These are phyloP conservation scores for Stachybotrys echinatus DNA, from an alignment of 2,329 filamentous ascomycete species.

Conservation along the genomic window DNA sequence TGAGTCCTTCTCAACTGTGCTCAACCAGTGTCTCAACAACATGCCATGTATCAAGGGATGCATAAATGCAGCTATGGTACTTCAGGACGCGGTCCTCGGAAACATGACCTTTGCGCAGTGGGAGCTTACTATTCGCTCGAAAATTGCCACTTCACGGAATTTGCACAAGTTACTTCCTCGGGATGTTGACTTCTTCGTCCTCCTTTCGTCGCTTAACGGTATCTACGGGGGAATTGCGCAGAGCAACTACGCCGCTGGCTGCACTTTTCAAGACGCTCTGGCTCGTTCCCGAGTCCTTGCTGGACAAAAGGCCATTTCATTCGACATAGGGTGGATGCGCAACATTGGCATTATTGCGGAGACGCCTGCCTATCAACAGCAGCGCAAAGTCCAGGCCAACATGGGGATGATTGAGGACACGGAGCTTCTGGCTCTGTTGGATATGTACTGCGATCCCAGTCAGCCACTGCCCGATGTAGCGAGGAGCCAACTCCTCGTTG, in stretches of 20 bases:
- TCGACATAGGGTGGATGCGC: constrained; percentile 14
- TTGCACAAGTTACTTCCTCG: not conserved
- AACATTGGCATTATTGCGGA: constrained; percentile 13
- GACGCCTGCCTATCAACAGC: constrained; percentile 1
- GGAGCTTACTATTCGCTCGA: not conserved
- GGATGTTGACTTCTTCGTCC: constrained; percentile 7
- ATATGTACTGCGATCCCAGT: not conserved
- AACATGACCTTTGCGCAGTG: not conserved
- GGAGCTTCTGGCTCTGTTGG: not conserved
- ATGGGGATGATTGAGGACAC: not conserved
- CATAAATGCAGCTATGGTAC: not conserved
- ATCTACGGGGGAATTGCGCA: constrained; percentile 27
- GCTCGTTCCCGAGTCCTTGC: constrained; percentile 9
- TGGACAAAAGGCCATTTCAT: constrained; percentile 7
- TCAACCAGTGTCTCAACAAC: not conserved
- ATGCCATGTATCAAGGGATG: not conserved
- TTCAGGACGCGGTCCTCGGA: not conserved
- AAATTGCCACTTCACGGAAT: not conserved
- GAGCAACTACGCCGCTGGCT: constrained; percentile 31
- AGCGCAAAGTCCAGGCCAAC: constrained; percentile 2
- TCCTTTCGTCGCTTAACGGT: constrained; percentile 27
- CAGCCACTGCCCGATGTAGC: not conserved
- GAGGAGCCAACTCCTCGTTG: not conserved
- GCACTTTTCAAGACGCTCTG: constrained; percentile 22
- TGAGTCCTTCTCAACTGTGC: no score